Evolutionary conservation across 2,329 filamentous ascomycete species (phyloP), one percentile per base, ranked within the genome.

Genomic region (Sclerotinia trifoliorum): DNA sequence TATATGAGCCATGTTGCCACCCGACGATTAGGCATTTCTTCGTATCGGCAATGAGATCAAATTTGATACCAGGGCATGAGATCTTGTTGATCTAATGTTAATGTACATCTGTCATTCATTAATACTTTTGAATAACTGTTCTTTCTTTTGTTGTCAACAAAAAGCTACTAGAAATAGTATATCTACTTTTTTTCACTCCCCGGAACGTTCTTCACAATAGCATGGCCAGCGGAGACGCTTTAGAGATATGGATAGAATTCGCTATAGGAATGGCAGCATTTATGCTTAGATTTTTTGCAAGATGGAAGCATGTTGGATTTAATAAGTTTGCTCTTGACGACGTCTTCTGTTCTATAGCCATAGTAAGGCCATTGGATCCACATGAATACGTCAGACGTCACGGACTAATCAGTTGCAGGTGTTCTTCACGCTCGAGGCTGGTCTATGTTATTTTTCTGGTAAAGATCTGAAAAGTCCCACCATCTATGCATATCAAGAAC

Each of bases 1-100:
- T 19, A 1, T 21, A n/a, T 21, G 35, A 56, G 54, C 29, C n/a
- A 56, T 21, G 29, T 21, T 8, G 13, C 29, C 13, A n/a, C 29
- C 54, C 54, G 54, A 56, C 5, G 29, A 56, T 56, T 56, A 56
- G 54, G 54, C 54, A 35, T 56, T 56, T 56, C 54, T 56, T 57
- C 55, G 55, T 57, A 57, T 39, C 32, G 24, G 32, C 15, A 5
- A 26, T 42, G 55, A 24, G n/a, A 42, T 35, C n/a, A 35, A 42
- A 42, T 24, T 6, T 39, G 54, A 42, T n/a, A 15, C 11, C 55
- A 6, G 42, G 11, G 55, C 5, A 7, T 42, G 32, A 57, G n/a
- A 57, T 42, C n/a, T n/a, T n/a, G n/a, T n/a, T 57, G 32, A 10
- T 39, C 6, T 7, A 39, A 57, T 39, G 32, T 26, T 10, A 57